These are phyloP conservation scores for Phylloporus arenicola DNA, from an alignment of 768 basidiomycete genomes.

Conservation along the genomic window DNA sequence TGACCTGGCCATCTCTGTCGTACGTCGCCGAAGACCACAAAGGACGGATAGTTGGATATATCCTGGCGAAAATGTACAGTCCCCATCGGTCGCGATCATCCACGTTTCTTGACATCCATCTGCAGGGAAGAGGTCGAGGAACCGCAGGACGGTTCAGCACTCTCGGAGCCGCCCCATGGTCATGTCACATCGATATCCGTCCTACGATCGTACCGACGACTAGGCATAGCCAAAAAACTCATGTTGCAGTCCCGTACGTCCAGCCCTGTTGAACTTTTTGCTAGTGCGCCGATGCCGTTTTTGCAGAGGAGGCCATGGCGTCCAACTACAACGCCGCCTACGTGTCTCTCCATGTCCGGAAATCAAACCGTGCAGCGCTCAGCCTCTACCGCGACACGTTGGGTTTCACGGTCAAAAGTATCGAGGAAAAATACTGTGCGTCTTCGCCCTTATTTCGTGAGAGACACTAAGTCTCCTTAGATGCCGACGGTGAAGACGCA, in stretches of 20 bases:
- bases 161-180: conserved; percentile 62
- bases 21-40: conserved; percentile 89
- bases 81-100: not conserved
- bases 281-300: not conserved
- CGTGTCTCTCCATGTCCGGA: conserved; percentile 87
- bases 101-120: conserved; percentile 24
- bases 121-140: conserved; percentile 51
- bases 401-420: conserved; percentile 79
- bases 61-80: conserved; percentile 88
- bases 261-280: not conserved
- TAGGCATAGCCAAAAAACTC: conserved; percentile 89
- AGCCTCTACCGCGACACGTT: conserved; percentile 83
- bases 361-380: conserved; percentile 92
- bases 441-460: conserved; percentile 14
- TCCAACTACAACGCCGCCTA: conserved; percentile 79
- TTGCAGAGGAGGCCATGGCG: conserved; percentile 84
- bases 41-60: conserved; percentile 90
- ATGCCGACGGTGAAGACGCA: conserved; percentile 93
- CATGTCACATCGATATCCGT: conserved; percentile 98
- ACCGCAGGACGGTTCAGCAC: conserved; percentile 43
- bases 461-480: conserved; percentile 36
- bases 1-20: conserved; percentile 92
- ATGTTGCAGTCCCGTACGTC: conserved; percentile 88
- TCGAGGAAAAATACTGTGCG: conserved; percentile 91
- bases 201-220: conserved; percentile 79